Base-by-base conservation (phyloP, 805 yeast species). In the Naumovozyma dairenensis region DNA sequence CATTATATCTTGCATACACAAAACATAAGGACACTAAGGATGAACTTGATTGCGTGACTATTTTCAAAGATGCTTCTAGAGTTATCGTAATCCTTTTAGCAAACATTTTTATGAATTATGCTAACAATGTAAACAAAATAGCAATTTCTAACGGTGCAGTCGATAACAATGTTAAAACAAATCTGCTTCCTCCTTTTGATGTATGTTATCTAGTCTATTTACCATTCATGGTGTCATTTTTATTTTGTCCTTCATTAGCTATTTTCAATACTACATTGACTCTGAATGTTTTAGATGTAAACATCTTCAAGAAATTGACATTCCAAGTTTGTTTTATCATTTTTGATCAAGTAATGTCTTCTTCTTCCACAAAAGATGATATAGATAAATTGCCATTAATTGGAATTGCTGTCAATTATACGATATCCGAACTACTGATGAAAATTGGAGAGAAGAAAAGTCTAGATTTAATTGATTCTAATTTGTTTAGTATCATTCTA, bases 391-490 rank as follows among this genome's bases (percentile, higher is more conserved):
- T 10, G 13, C 13, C 8, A 8, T 12, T 12, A 8, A 10, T 10
- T 12, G 26, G 26, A 6, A 24, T 24, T 12, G 14, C n/a, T 24
- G 6, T 24, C 26, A 24, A 24, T 14, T 24, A 10, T 12, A 7
- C 13, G 6, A 24, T 24, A 10, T 24, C 14, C n/a, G 14, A 24
- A 24, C 8, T 14, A 10, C n/a, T 65, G 14, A 45, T 49, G 2
- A 37, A 37, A 17, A 40, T 61, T 5, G 51, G 66, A 8, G 46
- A 59, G 28, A 38, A 59, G 37, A 62, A 58, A 43, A 62, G 67
- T 28, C 45, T 63, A 34, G 64, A 60, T 35, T 35, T 39, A 5
- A 51, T 63, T 10, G 69, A 64, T 27, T 62, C 62, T 29, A 53
- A 60, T 19, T 19, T 65, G 13, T 65, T 65, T 43, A 57, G 65